Percentiles rank a stretch among this genome's conserved stretches.
These are phyloP conservation scores for Bertia moriformis DNA, from an alignment of 2,329 filamentous ascomycete species.

Conservation along the genomic window DNA sequence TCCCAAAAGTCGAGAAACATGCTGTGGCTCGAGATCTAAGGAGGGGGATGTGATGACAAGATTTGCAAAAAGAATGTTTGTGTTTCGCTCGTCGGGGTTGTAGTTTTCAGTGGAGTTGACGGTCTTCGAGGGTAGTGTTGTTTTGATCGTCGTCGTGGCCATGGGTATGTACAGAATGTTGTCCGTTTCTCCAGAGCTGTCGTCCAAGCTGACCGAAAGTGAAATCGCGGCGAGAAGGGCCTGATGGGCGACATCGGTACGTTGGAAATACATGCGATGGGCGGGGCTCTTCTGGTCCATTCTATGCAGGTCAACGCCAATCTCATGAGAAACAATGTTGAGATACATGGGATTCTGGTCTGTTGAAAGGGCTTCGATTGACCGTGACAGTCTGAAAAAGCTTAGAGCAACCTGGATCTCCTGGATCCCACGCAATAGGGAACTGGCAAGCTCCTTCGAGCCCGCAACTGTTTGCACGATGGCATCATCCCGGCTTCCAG, in stretches of 20 bases:
- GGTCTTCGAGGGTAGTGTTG: slow-evolving; percentile 60
- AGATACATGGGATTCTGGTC: slow-evolving; percentile 43
- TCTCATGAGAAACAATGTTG: slow-evolving; percentile 59
- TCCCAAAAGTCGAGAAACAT: slow-evolving; percentile 51
- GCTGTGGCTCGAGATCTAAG: slow-evolving; percentile 56
- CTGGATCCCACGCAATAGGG: slow-evolving; percentile 56
- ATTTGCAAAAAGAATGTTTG: slow-evolving; percentile 62
- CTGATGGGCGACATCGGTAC: slow-evolving; percentile 58
- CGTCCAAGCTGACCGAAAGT: slow-evolving; percentile 55
- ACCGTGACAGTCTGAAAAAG: slow-evolving; percentile 54
- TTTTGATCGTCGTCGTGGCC: slow-evolving; percentile 60
- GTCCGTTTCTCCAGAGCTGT: slow-evolving; percentile 49
- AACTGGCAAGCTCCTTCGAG: slow-evolving; percentile 56
- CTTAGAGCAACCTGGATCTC: slow-evolving; percentile 61
- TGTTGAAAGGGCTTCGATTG: slow-evolving; percentile 36
- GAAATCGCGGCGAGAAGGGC: slow-evolving; percentile 61
- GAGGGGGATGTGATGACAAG: slow-evolving; percentile 64
- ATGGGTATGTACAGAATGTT: slow-evolving; percentile 61
- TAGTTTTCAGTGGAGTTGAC: slow-evolving; percentile 46
- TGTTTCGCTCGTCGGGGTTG: slow-evolving; percentile 48
- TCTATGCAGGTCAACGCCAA: slow-evolving; percentile 55
- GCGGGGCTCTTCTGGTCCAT: slow-evolving; percentile 58
- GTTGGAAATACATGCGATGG: slow-evolving; percentile 64
- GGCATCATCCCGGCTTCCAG: slow-evolving; percentile 31
- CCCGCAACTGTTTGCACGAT: slow-evolving; percentile 55